A percentile compares a stretch with the other conserved stretches of the same genome.
Conservation (phyloP, 2,329 filamentous ascomycete genomes). For the Colletotrichum sp. region DNA sequence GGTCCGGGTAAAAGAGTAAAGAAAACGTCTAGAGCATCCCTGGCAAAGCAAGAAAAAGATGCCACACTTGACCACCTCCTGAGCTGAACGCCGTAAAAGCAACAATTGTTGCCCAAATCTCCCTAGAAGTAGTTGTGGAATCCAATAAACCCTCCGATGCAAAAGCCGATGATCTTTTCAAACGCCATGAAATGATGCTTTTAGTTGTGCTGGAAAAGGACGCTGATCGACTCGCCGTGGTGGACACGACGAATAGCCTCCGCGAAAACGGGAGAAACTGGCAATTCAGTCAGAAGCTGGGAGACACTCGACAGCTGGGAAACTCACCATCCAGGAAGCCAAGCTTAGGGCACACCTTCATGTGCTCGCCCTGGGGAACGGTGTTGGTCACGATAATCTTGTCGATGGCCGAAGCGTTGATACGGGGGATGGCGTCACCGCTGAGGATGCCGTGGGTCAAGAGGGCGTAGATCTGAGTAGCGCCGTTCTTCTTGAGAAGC, state of each 20-base stretch:
- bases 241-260: constrained; percentile 96
- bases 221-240: constrained; percentile 96
- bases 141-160: constrained; percentile 23
- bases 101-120: constrained; percentile 8
- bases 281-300: neutral
- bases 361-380: constrained; percentile 86
- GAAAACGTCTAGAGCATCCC: constrained; percentile 18
- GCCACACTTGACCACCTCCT: constrained; percentile 13
- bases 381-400: constrained; percentile 96
- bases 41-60: neutral
- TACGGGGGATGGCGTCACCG: constrained; percentile 90
- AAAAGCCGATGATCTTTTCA: constrained; percentile 19
- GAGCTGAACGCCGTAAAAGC: constrained; percentile 21
- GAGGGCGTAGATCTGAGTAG: constrained; percentile 88
- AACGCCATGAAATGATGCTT: constrained; percentile 20
- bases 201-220: constrained; percentile 66
- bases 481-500: constrained; percentile 94
- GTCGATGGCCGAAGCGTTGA: constrained; percentile 92
- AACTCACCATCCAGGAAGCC: constrained; percentile 77
- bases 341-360: constrained; percentile 79
- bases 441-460: constrained; percentile 95
- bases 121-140: constrained; percentile 12
- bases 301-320: neutral
- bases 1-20: neutral
- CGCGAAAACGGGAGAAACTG: constrained; percentile 83